Percentiles rank a stretch among this genome's conserved stretches.
These are phyloP conservation scores for Phyllostachys edulis DNA, from an alignment of 176 grass and related monocot genomes.

Conservation along the genomic window DNA sequence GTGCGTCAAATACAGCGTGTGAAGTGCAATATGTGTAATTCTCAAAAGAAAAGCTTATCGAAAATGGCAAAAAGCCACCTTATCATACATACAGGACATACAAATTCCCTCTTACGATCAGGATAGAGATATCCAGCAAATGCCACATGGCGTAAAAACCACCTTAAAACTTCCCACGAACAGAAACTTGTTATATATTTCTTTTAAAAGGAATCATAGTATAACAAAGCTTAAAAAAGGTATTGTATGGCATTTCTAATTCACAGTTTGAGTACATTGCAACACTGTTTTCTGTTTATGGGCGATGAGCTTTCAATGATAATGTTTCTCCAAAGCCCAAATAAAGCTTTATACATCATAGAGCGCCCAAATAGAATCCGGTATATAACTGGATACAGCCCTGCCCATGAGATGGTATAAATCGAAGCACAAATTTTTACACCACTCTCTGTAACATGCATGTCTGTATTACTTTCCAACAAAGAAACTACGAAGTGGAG, in stretches of 20 bases:
- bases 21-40: not conserved
- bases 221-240: not conserved
- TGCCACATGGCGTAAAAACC: not conserved
- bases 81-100: not conserved
- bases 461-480: constrained; percentile 20
- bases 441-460: constrained; percentile 30
- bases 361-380: not conserved
- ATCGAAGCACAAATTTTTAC: constrained; percentile 22
- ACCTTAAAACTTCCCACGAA: not conserved
- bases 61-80: not conserved
- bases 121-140: not conserved
- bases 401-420: constrained; percentile 26
- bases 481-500: not conserved
- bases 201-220: not conserved
- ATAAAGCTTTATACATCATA: constrained; percentile 17
- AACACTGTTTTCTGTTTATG: not conserved
- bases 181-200: not conserved
- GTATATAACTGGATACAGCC: constrained; percentile 11
- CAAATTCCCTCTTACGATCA: not conserved
- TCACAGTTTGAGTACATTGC: constrained; percentile 9
- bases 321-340: constrained; percentile 2
- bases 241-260: not conserved
- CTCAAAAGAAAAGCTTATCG: not conserved
- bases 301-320: not conserved
- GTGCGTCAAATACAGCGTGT: not conserved